A percentile compares a stretch with the other conserved stretches of the same genome.
phyloP scores from a whole-genome alignment of 345 rosid genomes.

The Brassica cretica region DNA sequence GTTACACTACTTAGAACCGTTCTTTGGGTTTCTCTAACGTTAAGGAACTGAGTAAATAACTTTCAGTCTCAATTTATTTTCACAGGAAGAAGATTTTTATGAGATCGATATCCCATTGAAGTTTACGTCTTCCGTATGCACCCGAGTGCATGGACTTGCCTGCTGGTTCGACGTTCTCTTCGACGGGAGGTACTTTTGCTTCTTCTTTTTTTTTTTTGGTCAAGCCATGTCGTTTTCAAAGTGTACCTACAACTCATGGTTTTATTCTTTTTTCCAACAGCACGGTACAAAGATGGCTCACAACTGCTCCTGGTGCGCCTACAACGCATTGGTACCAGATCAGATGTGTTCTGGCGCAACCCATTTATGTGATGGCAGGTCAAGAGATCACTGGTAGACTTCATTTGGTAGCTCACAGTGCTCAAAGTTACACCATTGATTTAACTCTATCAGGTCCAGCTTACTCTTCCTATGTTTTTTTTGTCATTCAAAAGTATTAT shows the following conservation, averaged over 20 bases:
- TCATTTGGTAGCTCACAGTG: constrained; percentile 81
- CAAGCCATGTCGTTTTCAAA: not conserved
- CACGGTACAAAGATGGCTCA: constrained; percentile 92
- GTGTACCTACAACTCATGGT: too few species aligned
- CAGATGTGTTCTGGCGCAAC: constrained; percentile 93
- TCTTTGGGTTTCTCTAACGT: not conserved
- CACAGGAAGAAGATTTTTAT: constrained; percentile 87
- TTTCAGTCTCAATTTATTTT: constrained; percentile 23
- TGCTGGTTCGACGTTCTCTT: constrained; percentile 98
- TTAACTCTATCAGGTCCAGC: constrained; percentile 77
- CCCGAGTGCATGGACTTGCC: constrained; percentile 94
- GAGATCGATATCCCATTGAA: constrained; percentile 89
- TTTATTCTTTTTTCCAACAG: constrained; percentile 43
- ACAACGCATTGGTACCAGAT: constrained; percentile 99
- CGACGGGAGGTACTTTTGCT: constrained; percentile 65
- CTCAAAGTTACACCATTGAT: constrained; percentile 90
- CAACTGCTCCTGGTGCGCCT: constrained; percentile 97
- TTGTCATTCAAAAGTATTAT: not conserved
- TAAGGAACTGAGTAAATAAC: not conserved
- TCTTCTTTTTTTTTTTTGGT: not conserved
- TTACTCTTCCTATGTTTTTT: not conserved
- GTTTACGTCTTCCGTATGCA: constrained; percentile 77
- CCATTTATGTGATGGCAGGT: constrained; percentile 93
- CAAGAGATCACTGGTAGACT: constrained; percentile 92
- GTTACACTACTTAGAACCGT: not conserved